These are phyloP conservation scores for Avena insularis DNA, from an alignment of 176 grass and related monocot species.

Conservation along the genomic window DNA sequence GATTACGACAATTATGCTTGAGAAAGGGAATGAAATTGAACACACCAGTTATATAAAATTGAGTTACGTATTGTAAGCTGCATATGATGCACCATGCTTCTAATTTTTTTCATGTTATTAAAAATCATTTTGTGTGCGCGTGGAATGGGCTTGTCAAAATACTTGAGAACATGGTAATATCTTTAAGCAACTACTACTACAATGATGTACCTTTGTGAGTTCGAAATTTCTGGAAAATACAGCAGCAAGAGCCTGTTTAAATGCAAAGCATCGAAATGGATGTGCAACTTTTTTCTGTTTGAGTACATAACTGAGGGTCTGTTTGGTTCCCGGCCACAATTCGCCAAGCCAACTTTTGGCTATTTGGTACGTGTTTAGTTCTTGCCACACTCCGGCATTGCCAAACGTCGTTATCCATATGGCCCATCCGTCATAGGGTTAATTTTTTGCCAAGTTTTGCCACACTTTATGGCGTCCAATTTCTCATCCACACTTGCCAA, in stretches of 20 bases:
- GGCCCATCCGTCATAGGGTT: too few relatives aligned
- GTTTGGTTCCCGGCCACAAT: too few relatives aligned
- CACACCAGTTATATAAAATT: neutral
- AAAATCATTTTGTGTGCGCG: neutral
- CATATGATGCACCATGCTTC: too few relatives aligned
- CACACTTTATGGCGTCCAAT: too few relatives aligned
- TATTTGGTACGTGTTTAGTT: too few relatives aligned
- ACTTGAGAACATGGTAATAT: neutral
- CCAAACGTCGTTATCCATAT: too few relatives aligned
- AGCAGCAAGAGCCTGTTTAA: neutral
- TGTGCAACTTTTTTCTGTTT: neutral
- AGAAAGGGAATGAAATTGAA: neutral
- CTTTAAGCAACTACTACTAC: neutral
- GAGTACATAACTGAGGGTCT: neutral
- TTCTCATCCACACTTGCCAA: too few relatives aligned
- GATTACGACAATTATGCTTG: neutral
- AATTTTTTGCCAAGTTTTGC: too few relatives aligned
- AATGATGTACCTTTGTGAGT: neutral
- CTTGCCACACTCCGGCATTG: too few relatives aligned
- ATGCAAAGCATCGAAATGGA: constrained; percentile 13
- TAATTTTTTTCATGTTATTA: neutral
- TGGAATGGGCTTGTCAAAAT: constrained; percentile 9
- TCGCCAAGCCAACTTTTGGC: too few relatives aligned
- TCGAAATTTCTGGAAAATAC: neutral
- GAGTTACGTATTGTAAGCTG: too few relatives aligned